These are phyloP conservation scores for Leucocoprinus gongylophorus DNA, from an alignment of 1,284 basidiomycete species.

Conservation along the genomic window DNA sequence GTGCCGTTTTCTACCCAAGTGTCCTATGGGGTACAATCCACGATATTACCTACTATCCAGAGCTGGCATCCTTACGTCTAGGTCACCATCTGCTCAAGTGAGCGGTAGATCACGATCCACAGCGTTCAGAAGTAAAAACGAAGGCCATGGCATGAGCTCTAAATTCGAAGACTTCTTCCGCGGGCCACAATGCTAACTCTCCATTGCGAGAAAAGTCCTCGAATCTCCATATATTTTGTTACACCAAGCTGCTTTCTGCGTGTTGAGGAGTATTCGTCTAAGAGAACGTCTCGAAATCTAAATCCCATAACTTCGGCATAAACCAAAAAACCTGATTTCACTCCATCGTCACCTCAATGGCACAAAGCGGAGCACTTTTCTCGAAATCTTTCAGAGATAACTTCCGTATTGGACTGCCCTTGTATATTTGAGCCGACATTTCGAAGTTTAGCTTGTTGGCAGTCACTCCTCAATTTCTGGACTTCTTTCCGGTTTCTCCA, in stretches of 20 bases:
- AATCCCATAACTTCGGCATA: neutral
- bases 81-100: conserved; percentile 2
- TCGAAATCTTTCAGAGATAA: neutral
- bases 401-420: neutral
- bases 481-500: neutral
- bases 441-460: conserved; percentile 34
- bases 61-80: neutral
- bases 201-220: no score
- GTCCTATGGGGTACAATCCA: neutral
- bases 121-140: conserved; percentile 2
- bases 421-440: conserved; percentile 1
- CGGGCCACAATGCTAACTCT: neutral
- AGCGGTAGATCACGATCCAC: conserved; percentile 4
- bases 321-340: neutral
- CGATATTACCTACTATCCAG: neutral
- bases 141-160: conserved; percentile 1
- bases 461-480: conserved; percentile 14
- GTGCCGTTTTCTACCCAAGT: neutral
- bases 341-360: neutral
- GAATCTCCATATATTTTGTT: no score
- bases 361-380: conserved; percentile 2
- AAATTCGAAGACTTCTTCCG: conserved; percentile 8
- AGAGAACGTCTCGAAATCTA: neutral
- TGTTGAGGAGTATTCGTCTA: no score
- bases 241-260: no score